Evolutionary conservation across 1,284 basidiomycete species (phyloP).

Genomic region (Sporisorium graminicola): DNA sequence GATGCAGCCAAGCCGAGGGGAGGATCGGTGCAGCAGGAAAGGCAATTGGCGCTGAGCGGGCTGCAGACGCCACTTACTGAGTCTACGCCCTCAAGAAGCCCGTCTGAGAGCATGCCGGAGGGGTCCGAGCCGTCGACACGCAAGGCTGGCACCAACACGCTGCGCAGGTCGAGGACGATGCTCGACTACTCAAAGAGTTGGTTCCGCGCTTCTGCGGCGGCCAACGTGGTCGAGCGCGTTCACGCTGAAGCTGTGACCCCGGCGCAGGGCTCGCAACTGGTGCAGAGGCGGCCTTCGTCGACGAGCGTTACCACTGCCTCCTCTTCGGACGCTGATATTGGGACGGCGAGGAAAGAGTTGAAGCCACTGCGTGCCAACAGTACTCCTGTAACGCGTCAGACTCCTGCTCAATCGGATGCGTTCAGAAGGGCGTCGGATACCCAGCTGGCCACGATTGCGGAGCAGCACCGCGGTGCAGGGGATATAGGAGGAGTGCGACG

Average conservation of each 20-base stretch:
- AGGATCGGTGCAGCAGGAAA: slow-evolving; percentile 28
- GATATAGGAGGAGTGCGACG: slow-evolving; percentile 3
- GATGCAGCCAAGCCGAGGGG: slow-evolving; percentile 27
- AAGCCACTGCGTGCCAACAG: slow-evolving; percentile 31
- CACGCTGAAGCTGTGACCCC: slow-evolving; percentile 25
- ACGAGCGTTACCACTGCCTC: slow-evolving; percentile 2
- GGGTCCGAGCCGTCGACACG: slow-evolving; percentile 8
- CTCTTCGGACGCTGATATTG: slow-evolving; percentile 1
- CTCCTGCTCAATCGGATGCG: slow-evolving; percentile 17
- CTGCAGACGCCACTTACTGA: slow-evolving; percentile 26
- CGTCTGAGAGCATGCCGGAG: neutral
- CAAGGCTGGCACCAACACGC: slow-evolving; percentile 21
- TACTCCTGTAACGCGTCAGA: slow-evolving; percentile 25
- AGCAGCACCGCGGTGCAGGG: slow-evolving; percentile 17
- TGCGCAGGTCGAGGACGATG: slow-evolving; percentile 54
- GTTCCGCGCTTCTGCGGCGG: slow-evolving; percentile 37
- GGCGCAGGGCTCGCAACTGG: neutral
- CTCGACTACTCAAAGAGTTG: slow-evolving; percentile 42
- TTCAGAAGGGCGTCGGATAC: slow-evolving; percentile 41
- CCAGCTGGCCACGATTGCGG: slow-evolving; percentile 27
- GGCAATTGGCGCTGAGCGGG: slow-evolving; percentile 23
- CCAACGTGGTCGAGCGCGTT: slow-evolving; percentile 38
- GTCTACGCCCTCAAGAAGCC: neutral
- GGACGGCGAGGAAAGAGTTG: slow-evolving; percentile 1
- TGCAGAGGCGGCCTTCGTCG: slow-evolving; percentile 8